Evolutionary conservation across 1,284 basidiomycete genomes (phyloP), one percentile per base, ranked within the genome.

Genomic region (Trametes pubescens): DNA sequence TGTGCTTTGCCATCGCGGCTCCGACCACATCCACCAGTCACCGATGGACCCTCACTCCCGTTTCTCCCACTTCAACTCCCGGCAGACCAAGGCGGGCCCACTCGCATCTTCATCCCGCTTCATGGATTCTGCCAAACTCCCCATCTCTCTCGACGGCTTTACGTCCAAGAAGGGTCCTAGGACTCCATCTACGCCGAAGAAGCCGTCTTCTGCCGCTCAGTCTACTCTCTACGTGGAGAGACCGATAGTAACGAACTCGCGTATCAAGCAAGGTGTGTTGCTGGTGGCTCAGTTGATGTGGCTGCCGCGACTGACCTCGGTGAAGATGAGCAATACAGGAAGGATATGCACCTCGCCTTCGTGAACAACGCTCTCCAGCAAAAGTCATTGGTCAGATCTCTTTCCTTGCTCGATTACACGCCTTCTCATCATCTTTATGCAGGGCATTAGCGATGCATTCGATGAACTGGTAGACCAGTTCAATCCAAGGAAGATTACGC

Each of bases 271-370:
- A 74, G 75, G 75, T 76, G 26, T 24, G 72, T 62, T n/a, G 26
- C 2, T n/a, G 14, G 24, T 24, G 24, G 5, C 26, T 21, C 6
- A 16, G 4, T 14, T 16, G 18, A 4, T 18, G 38, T 18, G 21
- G 35, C 21, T 21, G 16, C 4, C 14, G 37, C 14, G 58, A 10
- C 53, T 66, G 32, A 58, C 22, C 34, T n/a, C 8, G 10, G 3
- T 29, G 22, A n/a, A 76, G 89, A 89, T 75, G 90, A 92, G 69
- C 85, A 87, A 65, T 86, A 88, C 66, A 84, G 86, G 70, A 88
- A 90, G 74, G 91, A 93, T 71, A 93, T 96, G 89, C 94, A 93
- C 72, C 84, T 95, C 32, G 86, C 89, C 5, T 96, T 92, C 69
- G 87, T 96, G 48, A 88, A 89, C 71, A 93, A 94, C 73, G 93